Evolutionary conservation across 2,329 filamentous ascomycete species (phyloP).

Genomic region (Grosmannia huntii): DNA sequence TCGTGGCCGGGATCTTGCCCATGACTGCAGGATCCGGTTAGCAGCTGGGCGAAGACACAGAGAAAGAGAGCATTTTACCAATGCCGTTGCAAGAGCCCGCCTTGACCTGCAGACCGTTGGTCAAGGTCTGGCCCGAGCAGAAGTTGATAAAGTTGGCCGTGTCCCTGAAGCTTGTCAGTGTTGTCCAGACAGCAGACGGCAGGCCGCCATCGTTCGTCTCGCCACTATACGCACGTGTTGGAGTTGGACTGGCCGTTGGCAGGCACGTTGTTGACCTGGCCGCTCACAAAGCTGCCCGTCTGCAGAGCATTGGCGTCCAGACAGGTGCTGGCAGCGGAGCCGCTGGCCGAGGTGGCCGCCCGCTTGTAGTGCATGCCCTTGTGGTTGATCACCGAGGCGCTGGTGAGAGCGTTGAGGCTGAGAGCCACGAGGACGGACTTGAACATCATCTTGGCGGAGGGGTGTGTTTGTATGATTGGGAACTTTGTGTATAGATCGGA

Average conservation of each 20-base stretch:
- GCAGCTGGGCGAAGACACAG: background rate
- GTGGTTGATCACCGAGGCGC: conserved; percentile 30
- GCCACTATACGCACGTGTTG: conserved; percentile 27
- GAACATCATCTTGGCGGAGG: conserved; percentile 34
- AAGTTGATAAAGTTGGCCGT: conserved; percentile 53
- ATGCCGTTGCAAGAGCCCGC: conserved; percentile 53
- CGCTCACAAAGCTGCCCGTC: conserved; percentile 34
- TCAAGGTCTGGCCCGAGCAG: conserved; percentile 40
- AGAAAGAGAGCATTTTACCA: conserved; percentile 24
- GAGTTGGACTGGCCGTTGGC: conserved; percentile 38
- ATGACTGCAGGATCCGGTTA: conserved; percentile 30
- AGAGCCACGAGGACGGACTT: conserved; percentile 36
- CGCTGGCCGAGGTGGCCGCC: conserved; percentile 9
- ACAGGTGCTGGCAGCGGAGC: conserved; percentile 18
- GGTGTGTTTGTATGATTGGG: background rate
- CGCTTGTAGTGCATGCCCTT: conserved; percentile 12
- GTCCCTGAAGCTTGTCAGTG: conserved; percentile 29
- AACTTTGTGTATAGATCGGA: conserved; percentile 3
- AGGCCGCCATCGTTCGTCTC: no score
- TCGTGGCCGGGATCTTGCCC: conserved; percentile 44
- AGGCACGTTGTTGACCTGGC: conserved; percentile 26
- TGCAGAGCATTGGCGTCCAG: conserved; percentile 33
- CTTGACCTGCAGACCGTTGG: conserved; percentile 47
- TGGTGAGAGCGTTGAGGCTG: conserved; percentile 30
- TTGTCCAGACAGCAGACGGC: no score